Evolutionary conservation across 805 yeast genomes (phyloP), one percentile per base, ranked within the genome.

Genomic region (Allodekkera sacchari): DNA sequence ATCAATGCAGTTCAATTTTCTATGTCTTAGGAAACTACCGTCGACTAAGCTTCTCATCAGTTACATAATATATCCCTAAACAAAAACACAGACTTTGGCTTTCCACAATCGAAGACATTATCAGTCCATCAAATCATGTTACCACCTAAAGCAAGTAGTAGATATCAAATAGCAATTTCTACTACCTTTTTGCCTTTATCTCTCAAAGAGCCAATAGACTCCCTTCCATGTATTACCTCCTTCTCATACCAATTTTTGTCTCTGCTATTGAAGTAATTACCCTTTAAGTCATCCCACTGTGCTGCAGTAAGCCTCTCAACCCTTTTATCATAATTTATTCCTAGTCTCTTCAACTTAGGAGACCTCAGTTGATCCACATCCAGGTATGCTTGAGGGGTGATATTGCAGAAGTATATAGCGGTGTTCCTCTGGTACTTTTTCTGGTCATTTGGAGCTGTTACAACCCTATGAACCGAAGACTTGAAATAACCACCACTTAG

Each of bases 271-370:
- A 67, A 66, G 15, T 65, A 52, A 26, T 65, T 47, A 3, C 67
- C 68, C 39, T 68, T 68, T 30, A 62, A 70, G 15, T 60, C 61
- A 33, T 64, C 59, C 73, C 72, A 66, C n/a, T 62, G 48, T 6
- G 46, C 52, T 40, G 59, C 61, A 8, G 57, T 55, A 30, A 65
- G 53, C 25, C 53, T 48, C 16, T 60, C 60, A 8, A 42, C 24
- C 15, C 43, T 48, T 18, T 48, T 42, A 3, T 50, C 53, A 25
- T 47, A 53, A 22, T 33, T 38, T 27, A 45, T 44, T 0, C 66
- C 67, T 23, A 63, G 41, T 5, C 53, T 34, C 9, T 49, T 29
- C 25, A 67, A 47, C 29, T 56, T 58, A 5, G 63, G 63, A 4
- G 69, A 63, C 8, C 53, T 33, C 8, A 66, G 31, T 4, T 47